A percentile compares a stretch with the other conserved stretches of the same genome.
Conservation (phyloP, 495 filamentous ascomycete genomes). For the Alectoria sarmentosa region DNA sequence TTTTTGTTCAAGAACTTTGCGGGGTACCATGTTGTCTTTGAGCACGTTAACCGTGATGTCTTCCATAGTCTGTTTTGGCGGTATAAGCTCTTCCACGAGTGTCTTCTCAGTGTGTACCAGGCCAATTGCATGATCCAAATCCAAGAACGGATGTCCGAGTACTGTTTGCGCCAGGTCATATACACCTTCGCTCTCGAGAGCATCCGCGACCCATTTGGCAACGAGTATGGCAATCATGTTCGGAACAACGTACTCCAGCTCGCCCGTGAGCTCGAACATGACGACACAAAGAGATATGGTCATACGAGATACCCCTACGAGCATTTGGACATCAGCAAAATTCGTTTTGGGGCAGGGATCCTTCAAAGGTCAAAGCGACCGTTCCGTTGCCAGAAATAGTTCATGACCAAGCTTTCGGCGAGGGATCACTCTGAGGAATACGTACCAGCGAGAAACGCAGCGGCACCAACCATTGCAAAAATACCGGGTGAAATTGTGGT, state of each 20-base stretch:
- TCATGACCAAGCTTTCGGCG: not conserved
- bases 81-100: slow-evolving; percentile 43
- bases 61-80: slow-evolving; percentile 45
- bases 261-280: slow-evolving; percentile 49
- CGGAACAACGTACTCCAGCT: slow-evolving; percentile 45
- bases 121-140: slow-evolving; percentile 40
- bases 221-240: slow-evolving; percentile 54
- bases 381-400: not conserved
- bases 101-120: slow-evolving; percentile 34
- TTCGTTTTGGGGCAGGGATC: not conserved
- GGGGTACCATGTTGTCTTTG: slow-evolving; percentile 37
- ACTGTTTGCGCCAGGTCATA: slow-evolving; percentile 51
- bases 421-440: not conserved
- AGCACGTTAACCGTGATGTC: slow-evolving; percentile 48
- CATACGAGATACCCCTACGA: slow-evolving; percentile 46
- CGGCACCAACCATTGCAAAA: slow-evolving; percentile 55
- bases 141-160: slow-evolving; percentile 51
- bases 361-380: not conserved
- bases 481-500: slow-evolving; percentile 46
- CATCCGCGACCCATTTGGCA: slow-evolving; percentile 53
- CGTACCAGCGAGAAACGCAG: slow-evolving; percentile 44
- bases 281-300: slow-evolving; percentile 51
- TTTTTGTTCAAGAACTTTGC: slow-evolving; percentile 36
- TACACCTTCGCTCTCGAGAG: slow-evolving; percentile 43
- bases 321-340: not conserved